Evolutionary conservation across 495 filamentous ascomycete species (phyloP).

Genomic region (Penicillium salamii): DNA sequence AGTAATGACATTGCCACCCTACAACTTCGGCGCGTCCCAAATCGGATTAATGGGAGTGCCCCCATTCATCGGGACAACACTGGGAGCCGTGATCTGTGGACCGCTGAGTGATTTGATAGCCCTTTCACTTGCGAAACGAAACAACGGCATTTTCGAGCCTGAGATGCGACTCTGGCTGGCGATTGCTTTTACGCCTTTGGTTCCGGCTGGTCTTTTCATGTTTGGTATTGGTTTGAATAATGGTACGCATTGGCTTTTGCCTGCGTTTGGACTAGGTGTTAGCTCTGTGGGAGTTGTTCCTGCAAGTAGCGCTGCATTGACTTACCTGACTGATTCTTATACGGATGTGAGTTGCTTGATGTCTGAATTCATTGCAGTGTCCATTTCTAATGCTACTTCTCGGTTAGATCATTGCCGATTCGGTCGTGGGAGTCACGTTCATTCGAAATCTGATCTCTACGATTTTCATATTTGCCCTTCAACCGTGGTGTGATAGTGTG

Average conservation of each 20-base stretch:
- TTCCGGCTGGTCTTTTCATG: constrained; percentile 29
- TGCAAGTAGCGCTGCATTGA: constrained; percentile 26
- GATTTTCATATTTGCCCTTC: constrained; percentile 31
- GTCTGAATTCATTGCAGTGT: neutral
- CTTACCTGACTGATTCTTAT: constrained; percentile 36
- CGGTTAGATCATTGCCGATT: constrained; percentile 31
- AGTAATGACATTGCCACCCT: constrained; percentile 33
- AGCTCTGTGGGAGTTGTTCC: constrained; percentile 23
- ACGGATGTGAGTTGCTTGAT: constrained; percentile 23
- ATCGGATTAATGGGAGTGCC: constrained; percentile 38
- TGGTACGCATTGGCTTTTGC: constrained; percentile 27
- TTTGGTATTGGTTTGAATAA: constrained; percentile 33
- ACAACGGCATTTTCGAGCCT: constrained; percentile 34
- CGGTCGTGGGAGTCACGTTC: constrained; percentile 33
- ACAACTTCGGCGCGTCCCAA: constrained; percentile 35
- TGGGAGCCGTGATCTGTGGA: constrained; percentile 31
- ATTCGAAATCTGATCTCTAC: constrained; percentile 28
- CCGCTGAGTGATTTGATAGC: constrained; percentile 33
- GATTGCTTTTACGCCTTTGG: constrained; percentile 20
- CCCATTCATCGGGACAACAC: constrained; percentile 31
- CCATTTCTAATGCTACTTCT: neutral
- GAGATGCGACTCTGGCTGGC: constrained; percentile 34
- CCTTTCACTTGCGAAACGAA: constrained; percentile 26
- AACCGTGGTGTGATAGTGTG: constrained; percentile 28
- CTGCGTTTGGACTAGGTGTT: constrained; percentile 26